Evolutionary conservation across 768 basidiomycete species (phyloP), one percentile per base, ranked within the genome.

Genomic region (Suillus americanus): DNA sequence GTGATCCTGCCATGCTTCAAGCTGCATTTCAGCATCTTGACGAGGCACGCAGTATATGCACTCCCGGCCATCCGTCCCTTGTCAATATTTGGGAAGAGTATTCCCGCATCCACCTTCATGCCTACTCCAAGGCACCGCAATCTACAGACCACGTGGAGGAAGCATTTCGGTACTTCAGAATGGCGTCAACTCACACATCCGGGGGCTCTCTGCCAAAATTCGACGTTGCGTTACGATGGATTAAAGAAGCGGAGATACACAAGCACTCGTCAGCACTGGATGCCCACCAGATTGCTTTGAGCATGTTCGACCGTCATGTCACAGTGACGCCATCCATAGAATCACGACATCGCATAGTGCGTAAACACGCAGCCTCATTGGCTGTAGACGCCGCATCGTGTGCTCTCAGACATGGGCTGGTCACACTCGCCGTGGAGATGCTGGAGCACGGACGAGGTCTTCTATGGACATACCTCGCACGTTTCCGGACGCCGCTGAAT

Each of bases 401-500:
- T 40, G 69, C 74, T 1, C 46, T 76, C 57, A 69, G 70, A 51
- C 68, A 65, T 60, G 64, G 64, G 13, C 64, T 73, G 5, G 68
- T 62, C n/a, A 43, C 66, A 7, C 71, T 70, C 48, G 78, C 74
- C 1, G 59, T 79, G 25, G 77, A 76, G 51, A 54, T 65, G 1
- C 68, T 79, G 6, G 79, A 79, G 54, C 61, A 64, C 14, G 78
- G 75, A 3, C 69, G 79, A 18, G 73, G 73, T 5, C n/a, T 77
- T 9, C 37, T 79, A 60, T 80, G 78, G 79, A 66, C 68, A 18
- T 78, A 79, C 41, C 64, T 74, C 1, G 73, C 68, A 57, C 74
- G 71, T 23, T 70, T 60, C 9, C 68, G 67, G 38, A 72, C 71
- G 7, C 62, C 67, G 38, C 59, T 77, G 62, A 75, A 77, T 33